Evolutionary conservation across 805 yeast genomes (phyloP), one percentile per base, ranked within the genome.

Genomic region (Candida hungchunana): DNA sequence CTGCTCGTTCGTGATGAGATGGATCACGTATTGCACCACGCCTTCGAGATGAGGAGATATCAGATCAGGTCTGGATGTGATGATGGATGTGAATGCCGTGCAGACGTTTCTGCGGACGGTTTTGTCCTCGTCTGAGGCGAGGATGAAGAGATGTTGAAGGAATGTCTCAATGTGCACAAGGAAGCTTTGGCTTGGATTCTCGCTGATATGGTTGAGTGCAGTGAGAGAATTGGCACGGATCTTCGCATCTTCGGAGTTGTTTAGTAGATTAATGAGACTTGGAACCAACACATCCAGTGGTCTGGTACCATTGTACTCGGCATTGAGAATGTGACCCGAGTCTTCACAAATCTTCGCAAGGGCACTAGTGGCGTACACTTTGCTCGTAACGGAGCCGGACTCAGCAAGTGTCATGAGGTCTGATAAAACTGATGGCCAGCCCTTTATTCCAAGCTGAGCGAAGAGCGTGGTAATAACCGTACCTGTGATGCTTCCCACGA

Each of bases 331-430:
- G 30, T 66, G 64, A 7, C 79, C 77, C 18, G 85, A 77, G 60
- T 93, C 98, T 57, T 93, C 98, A 66, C 96, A 86, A 33, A 93
- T 82, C 58, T 89, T 87, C 25, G 82, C 69, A 42, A 93, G 65
- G 0, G 97, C 89, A 45, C 82, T 71, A 59, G 86, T 74, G 1
- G 95, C 84, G 27, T 93, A 89, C 48, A 80, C 87, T 30, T 48
- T 52, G 26, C 58, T 50, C 0, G 64, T 53, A n/a, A 55, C 51
- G 19, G 74, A 67, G 10, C 67, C 70, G 7, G 62, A 58, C 26
- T 70, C 67, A 5, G 83, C 72, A 53, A 88, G 60, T 34, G 73
- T 74, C 46, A 89, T 59, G 32, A 90, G 64, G 45, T 75, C 79
- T 2, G 82, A 78, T n/a, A 90, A 61, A 19, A 82, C 67, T 29